These are phyloP conservation scores for Acanthamoeba culbertsoni DNA, from an alignment of 208 protist species.

Conservation along the genomic window DNA sequence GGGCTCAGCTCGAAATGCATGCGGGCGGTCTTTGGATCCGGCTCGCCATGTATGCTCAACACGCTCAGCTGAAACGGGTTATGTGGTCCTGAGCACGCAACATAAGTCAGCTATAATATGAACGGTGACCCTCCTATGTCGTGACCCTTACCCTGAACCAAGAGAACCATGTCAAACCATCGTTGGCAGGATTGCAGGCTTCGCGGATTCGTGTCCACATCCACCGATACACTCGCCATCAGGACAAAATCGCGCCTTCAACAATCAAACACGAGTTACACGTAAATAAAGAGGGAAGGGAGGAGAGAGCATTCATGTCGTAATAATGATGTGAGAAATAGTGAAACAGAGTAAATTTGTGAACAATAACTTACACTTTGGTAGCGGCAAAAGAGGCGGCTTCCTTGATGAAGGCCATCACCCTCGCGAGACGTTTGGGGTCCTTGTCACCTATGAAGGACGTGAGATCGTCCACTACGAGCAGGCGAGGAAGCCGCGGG, in stretches of 20 bases:
- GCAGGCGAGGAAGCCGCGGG: background rate
- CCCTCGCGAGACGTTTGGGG: background rate
- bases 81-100: background rate
- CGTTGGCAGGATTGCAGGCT: background rate
- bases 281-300: no score
- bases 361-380: background rate
- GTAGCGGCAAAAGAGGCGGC: background rate
- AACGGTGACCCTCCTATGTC: no score
- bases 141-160: background rate
- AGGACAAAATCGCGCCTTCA: background rate
- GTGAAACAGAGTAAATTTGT: no score
- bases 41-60: background rate
- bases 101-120: no score
- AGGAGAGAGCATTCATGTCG: background rate
- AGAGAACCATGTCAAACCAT: background rate
- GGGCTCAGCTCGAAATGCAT: background rate
- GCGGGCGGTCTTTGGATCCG: background rate
- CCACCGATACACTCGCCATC: background rate
- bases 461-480: background rate
- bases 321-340: no score
- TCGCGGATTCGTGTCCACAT: background rate
- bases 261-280: background rate
- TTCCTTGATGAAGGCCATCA: slow-evolving; percentile 46
- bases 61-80: background rate
- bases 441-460: background rate